Conservation (phyloP, 306 rosid species). For the Styphnolobium japonicum region DNA sequence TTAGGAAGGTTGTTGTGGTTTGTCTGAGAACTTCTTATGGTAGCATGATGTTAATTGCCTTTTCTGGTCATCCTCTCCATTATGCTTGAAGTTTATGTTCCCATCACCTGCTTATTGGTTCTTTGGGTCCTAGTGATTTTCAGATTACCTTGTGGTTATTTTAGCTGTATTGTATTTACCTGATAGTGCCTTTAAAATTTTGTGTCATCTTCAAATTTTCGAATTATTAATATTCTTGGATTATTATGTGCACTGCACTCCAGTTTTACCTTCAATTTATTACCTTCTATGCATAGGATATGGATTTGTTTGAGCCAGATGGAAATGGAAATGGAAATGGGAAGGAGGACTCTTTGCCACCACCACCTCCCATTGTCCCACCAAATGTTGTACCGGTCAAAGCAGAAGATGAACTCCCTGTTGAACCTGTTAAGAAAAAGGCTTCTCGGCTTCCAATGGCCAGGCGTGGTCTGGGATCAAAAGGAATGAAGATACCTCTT, state of each 20-base stretch:
- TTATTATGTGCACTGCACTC: neutral
- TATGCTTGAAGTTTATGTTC: neutral
- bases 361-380: constrained; percentile 85
- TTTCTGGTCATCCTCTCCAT: neutral
- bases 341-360: constrained; percentile 55
- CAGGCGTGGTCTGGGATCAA: constrained; percentile 61
- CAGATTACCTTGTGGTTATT: neutral
- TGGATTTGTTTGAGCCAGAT: constrained; percentile 61
- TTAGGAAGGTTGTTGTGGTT: neutral
- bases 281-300: constrained; percentile 22
- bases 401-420: constrained; percentile 26
- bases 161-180: neutral
- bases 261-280: neutral
- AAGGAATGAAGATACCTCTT: constrained; percentile 62
- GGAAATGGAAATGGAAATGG: constrained; percentile 60
- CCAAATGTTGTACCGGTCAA: constrained; percentile 64
- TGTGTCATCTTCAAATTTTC: neutral
- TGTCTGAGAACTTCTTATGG: neutral
- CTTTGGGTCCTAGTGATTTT: neutral
- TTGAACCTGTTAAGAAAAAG: constrained; percentile 65
- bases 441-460: constrained; percentile 57
- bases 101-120: neutral
- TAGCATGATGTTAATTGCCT: neutral
- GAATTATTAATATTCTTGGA: neutral
- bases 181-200: neutral